Conservation (phyloP, 352 stramenopile species). For the Globisporangium spiculum region DNA sequence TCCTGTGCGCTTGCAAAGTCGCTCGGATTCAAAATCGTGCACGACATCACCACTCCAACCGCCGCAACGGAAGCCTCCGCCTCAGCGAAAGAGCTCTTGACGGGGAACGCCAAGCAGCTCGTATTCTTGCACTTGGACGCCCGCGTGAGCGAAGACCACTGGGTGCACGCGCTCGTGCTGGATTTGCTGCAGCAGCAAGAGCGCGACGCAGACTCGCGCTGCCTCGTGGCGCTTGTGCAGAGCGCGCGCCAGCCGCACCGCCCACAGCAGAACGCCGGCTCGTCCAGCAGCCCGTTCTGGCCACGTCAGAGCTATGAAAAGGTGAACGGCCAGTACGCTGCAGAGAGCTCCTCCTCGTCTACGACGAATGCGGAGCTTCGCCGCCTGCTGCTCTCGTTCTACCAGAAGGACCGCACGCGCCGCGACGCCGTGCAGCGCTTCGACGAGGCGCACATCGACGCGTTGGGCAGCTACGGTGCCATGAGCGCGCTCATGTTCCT, state of each 20-base stretch:
- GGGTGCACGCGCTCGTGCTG: slow-evolving; percentile 40
- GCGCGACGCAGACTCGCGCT: slow-evolving; percentile 26
- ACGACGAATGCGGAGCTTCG: slow-evolving; percentile 4
- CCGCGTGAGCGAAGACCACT: slow-evolving; percentile 26
- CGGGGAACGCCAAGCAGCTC: slow-evolving; percentile 41
- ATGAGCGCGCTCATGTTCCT: slow-evolving; percentile 75
- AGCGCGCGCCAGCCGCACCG: slow-evolving; percentile 13
- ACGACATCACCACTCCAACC: slow-evolving; percentile 17
- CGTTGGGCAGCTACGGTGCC: slow-evolving; percentile 49
- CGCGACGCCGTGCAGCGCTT: slow-evolving; percentile 49
- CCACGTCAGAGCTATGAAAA: slow-evolving; percentile 69
- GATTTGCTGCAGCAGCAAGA: slow-evolving; percentile 32
- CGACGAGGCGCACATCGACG: slow-evolving; percentile 47
- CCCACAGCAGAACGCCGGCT: slow-evolving; percentile 20
- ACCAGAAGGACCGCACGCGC: slow-evolving; percentile 64
- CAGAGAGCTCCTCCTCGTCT: background rate
- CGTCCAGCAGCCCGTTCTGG: slow-evolving; percentile 30
- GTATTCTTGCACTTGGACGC: slow-evolving; percentile 51
- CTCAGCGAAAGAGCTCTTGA: slow-evolving; percentile 24
- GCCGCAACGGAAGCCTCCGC: slow-evolving; percentile 6
- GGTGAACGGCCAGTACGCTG: slow-evolving; percentile 47
- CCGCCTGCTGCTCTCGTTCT: slow-evolving; percentile 54
- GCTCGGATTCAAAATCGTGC: slow-evolving; percentile 34
- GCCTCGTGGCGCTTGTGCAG: slow-evolving; percentile 54
- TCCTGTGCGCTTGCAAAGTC: slow-evolving; percentile 29